These are phyloP conservation scores for Pigoraptor vietnamica DNA, from an alignment of 78 protist species.

Conservation along the genomic window DNA sequence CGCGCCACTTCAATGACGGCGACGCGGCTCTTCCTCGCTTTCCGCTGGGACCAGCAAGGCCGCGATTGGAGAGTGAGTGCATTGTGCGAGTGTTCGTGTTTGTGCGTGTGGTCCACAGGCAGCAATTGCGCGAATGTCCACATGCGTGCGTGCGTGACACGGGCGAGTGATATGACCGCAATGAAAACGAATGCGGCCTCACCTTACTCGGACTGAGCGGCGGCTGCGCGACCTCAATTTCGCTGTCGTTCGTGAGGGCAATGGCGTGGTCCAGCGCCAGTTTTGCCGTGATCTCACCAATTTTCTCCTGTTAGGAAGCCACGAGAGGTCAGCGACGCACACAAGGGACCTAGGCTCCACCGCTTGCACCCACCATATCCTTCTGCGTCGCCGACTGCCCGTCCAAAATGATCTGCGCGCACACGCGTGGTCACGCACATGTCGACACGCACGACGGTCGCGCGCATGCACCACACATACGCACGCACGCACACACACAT, in stretches of 20 bases:
- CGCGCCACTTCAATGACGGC: neutral
- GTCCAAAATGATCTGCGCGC: neutral
- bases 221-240: neutral
- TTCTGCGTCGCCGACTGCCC: neutral
- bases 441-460: no score
- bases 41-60: neutral
- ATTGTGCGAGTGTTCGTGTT: neutral
- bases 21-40: neutral
- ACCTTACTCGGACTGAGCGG: neutral
- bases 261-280: neutral
- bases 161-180: no score
- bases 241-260: neutral
- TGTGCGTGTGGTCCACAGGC: neutral
- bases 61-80: no score
- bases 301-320: neutral
- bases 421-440: neutral
- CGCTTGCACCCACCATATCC: neutral
- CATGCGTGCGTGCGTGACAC: no score
- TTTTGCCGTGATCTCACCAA: neutral
- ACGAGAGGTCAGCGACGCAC: no score
- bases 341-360: no score
- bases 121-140: no score
- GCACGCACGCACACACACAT: neutral
- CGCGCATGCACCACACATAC: neutral
- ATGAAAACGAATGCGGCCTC: no score